Evolutionary conservation across 805 yeast genomes (phyloP).

Genomic region (Candida quercuum): DNA sequence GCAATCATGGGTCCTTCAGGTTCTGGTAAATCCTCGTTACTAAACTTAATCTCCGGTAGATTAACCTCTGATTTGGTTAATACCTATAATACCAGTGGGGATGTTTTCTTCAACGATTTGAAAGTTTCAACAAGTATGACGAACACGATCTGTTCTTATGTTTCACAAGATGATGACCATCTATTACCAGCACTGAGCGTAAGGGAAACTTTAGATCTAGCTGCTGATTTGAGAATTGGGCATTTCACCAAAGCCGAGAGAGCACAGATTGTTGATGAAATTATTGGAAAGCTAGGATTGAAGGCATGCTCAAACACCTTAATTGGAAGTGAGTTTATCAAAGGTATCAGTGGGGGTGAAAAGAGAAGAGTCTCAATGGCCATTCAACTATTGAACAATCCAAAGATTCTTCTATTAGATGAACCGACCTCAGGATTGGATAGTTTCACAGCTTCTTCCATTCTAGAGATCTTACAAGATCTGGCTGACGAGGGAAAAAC

Average conservation of each 20-base stretch:
- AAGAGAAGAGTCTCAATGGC: conserved; percentile 82
- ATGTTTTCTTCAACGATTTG: conserved; percentile 37
- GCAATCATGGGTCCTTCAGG: conserved; percentile 84
- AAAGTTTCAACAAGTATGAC: conserved; percentile 32
- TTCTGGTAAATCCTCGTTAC: conserved; percentile 66
- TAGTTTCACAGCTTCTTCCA: conserved; percentile 70
- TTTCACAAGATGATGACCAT: conserved; percentile 77
- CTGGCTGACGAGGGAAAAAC: conserved; percentile 64
- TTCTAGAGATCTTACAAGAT: conserved; percentile 52
- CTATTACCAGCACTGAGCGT: conserved; percentile 70
- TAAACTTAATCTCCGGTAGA: conserved; percentile 61
- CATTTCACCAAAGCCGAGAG: conserved; percentile 37
- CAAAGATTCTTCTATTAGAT: conserved; percentile 69
- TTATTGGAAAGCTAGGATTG: conserved; percentile 64
- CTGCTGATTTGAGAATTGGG: conserved; percentile 65
- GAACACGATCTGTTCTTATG: conserved; percentile 61
- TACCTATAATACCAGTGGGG: conserved; percentile 32
- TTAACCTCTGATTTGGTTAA: conserved; percentile 30
- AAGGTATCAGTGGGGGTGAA: conserved; percentile 80
- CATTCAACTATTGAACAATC: conserved; percentile 67
- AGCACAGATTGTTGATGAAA: conserved; percentile 41
- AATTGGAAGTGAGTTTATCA: conserved; percentile 55
- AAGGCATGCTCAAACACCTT: conserved; percentile 72
- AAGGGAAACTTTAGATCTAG: conserved; percentile 66
- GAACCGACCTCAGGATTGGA: conserved; percentile 92